These are phyloP conservation scores for Naganishia randhawae DNA, from an alignment of 768 basidiomycete genomes.

Conservation along the genomic window DNA sequence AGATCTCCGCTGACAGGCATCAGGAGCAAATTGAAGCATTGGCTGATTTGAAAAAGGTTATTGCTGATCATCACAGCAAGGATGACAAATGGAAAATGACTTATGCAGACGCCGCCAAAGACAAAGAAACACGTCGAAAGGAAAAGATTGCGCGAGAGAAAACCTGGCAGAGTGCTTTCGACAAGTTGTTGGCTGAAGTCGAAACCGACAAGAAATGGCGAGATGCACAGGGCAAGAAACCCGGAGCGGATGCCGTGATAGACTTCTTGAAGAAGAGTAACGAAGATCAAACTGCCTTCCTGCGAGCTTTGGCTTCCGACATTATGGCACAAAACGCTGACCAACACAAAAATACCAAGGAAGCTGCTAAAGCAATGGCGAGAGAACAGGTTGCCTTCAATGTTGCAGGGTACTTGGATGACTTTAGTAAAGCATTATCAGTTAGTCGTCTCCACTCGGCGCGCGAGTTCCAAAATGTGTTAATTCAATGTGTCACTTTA, in stretches of 20 bases:
- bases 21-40: slow-evolving; percentile 41
- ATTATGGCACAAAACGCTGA: slow-evolving; percentile 49
- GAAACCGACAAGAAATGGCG: slow-evolving; percentile 47
- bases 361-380: slow-evolving; percentile 40
- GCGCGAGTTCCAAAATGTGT: not conserved
- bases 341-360: slow-evolving; percentile 46
- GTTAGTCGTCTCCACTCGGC: slow-evolving; percentile 31
- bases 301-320: slow-evolving; percentile 44
- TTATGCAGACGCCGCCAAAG: slow-evolving; percentile 38
- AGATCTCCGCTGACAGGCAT: slow-evolving; percentile 44
- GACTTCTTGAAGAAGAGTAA: slow-evolving; percentile 46
- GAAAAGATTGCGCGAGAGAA: slow-evolving; percentile 45
- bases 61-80: slow-evolving; percentile 42
- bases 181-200: slow-evolving; percentile 41
- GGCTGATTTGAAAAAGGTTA: slow-evolving; percentile 39
- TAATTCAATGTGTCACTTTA: slow-evolving; percentile 18
- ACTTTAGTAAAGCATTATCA: slow-evolving; percentile 49
- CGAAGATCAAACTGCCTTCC: slow-evolving; percentile 45
- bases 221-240: slow-evolving; percentile 47
- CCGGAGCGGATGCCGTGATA: slow-evolving; percentile 45
- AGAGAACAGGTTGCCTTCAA: slow-evolving; percentile 51
- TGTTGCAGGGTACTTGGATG: slow-evolving; percentile 49
- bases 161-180: slow-evolving; percentile 45
- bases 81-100: slow-evolving; percentile 40
- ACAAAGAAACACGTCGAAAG: slow-evolving; percentile 42